Conservation (phyloP, 2,329 filamentous ascomycete species). For the Rhytidhysteron rufulum region DNA sequence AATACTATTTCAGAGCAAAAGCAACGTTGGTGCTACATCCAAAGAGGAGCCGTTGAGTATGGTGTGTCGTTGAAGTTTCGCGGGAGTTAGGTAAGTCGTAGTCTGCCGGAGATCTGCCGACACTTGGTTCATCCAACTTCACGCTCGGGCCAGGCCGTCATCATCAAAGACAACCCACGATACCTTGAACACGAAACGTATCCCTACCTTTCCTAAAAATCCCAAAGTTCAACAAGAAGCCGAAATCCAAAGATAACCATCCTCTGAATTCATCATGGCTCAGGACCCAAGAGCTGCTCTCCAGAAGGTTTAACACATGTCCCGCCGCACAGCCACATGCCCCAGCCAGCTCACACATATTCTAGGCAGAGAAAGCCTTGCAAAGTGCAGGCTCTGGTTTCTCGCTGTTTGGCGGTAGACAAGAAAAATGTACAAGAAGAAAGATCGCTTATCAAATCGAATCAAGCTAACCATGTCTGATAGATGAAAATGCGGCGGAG, state of each 20-base stretch:
- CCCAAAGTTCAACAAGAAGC: no score
- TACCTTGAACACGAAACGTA: neutral
- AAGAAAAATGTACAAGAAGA: conserved; percentile 64
- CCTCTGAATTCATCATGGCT: no score
- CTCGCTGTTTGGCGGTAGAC: conserved; percentile 79
- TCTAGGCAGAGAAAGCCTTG: conserved; percentile 80
- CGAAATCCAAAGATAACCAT: no score
- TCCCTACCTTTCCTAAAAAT: conserved; percentile 23
- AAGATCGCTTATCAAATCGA: no score
- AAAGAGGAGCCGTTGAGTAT: conserved; percentile 1
- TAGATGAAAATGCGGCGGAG: conserved; percentile 76
- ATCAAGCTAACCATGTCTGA: conserved; percentile 17
- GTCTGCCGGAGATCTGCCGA: neutral
- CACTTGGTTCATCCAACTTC: no score
- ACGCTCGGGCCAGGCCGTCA: conserved; percentile 4
- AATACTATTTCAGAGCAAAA: neutral
- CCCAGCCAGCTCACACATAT: conserved; percentile 19
- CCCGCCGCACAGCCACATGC: conserved; percentile 26
- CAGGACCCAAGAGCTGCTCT: conserved; percentile 35
- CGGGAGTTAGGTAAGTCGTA: conserved; percentile 7
- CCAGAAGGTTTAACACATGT: conserved; percentile 22
- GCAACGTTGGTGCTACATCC: neutral
- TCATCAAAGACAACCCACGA: conserved; percentile 2
- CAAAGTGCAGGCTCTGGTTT: conserved; percentile 75
- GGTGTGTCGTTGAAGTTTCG: conserved; percentile 19